Percentiles rank a stretch among this genome's conserved stretches.
These are phyloP conservation scores for Penicillium coffeae DNA, from an alignment of 495 filamentous ascomycete species.

Conservation along the genomic window DNA sequence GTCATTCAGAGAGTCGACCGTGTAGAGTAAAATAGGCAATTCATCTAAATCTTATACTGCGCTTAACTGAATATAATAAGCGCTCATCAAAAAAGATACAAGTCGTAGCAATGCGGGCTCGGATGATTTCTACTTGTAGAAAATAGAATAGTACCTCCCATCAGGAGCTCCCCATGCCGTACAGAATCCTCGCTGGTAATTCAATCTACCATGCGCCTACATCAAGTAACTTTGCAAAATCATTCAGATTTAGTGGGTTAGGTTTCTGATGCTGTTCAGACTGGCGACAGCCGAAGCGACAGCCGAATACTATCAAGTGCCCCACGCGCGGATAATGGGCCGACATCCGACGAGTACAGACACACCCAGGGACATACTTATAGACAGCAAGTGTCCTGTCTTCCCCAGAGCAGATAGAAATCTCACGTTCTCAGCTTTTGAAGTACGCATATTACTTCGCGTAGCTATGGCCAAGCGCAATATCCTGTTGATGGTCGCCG, in stretches of 20 bases:
- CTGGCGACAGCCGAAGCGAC: conserved; percentile 4
- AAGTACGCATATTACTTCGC: no score
- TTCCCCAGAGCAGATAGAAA: neutral
- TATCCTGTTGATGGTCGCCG: conserved; percentile 39
- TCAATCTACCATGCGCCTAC: no score
- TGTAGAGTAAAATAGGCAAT: conserved; percentile 37
- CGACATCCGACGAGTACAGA: neutral
- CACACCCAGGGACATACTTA: neutral
- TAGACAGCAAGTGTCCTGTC: no score
- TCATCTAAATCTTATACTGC: neutral
- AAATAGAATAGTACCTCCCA: no score
- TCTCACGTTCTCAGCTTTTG: neutral
- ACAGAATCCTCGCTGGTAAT: no score
- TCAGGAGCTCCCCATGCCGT: no score
- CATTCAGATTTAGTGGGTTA: no score
- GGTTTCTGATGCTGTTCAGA: neutral
- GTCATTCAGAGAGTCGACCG: conserved; percentile 83
- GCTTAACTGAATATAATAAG: neutral
- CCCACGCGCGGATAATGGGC: neutral
- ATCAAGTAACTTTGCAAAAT: no score
- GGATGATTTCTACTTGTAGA: no score
- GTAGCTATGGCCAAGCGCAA: conserved; percentile 30
- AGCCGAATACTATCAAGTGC: neutral
- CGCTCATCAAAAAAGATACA: no score
- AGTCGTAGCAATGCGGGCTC: no score